A percentile compares a stretch with the other conserved stretches of the same genome.
phyloP scores from a whole-genome alignment of 306 rosid species.

The Astragalus membranaceus region DNA sequence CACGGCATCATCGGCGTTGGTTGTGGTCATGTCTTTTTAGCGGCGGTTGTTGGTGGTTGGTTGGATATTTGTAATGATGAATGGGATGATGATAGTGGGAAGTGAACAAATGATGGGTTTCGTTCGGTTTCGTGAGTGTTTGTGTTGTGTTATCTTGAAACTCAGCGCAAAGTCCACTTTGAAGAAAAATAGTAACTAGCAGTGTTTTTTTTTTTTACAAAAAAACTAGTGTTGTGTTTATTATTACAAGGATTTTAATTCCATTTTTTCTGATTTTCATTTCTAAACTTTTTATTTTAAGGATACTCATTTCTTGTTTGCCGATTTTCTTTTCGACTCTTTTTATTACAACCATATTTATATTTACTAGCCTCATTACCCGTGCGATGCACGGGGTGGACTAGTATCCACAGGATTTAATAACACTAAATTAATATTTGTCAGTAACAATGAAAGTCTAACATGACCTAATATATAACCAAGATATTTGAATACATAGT shows the following conservation, averaged over 20 bases:
- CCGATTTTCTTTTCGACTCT: background rate
- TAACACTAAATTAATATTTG: too few species aligned
- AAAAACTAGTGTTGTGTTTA: too few species aligned
- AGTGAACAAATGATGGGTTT: background rate
- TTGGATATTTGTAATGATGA: background rate
- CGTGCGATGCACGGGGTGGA: too few species aligned
- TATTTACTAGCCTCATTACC: too few species aligned
- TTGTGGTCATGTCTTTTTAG: slow-evolving; percentile 33
- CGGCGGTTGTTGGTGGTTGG: background rate
- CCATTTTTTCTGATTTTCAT: background rate
- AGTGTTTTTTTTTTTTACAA: too few species aligned
- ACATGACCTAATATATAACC: too few species aligned
- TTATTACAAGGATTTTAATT: too few species aligned
- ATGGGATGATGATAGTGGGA: background rate
- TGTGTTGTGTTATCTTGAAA: background rate
- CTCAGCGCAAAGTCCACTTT: slow-evolving; percentile 10
- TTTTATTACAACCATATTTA: background rate
- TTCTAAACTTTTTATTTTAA: background rate
- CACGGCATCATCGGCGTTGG: background rate
- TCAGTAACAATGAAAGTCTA: too few species aligned
- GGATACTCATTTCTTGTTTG: background rate
- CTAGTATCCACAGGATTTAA: too few species aligned
- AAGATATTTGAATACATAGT: too few species aligned
- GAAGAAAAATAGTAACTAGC: too few species aligned
- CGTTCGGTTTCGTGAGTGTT: background rate